A percentile compares a stretch with the other conserved stretches of the same genome.
Evolutionary conservation across 2,329 filamentous ascomycete species (phyloP).

Genomic region (Thielaviopsis populi): DNA sequence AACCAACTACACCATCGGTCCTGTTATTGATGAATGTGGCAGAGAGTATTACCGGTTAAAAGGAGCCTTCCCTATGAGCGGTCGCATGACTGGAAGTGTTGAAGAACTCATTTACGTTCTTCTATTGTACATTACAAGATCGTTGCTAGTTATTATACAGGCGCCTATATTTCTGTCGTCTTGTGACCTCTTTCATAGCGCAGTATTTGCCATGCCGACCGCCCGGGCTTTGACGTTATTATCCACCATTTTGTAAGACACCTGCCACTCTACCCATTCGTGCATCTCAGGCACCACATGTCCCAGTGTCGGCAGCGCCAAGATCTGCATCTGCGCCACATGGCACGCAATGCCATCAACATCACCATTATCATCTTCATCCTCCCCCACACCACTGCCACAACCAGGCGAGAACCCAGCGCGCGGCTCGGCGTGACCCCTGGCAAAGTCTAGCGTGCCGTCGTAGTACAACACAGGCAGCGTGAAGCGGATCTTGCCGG

Average conservation of each 20-base stretch:
- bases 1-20: slow-evolving; percentile 13
- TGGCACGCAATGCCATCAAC: background rate
- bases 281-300: slow-evolving; percentile 33
- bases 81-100: no score
- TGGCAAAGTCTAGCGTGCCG: background rate
- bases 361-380: background rate
- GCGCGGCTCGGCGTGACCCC: slow-evolving; percentile 7
- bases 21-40: background rate
- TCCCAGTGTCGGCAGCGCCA: slow-evolving; percentile 40
- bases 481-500: slow-evolving; percentile 40
- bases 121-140: no score
- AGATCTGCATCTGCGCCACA: slow-evolving; percentile 26
- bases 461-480: slow-evolving; percentile 38
- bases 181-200: background rate
- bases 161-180: no score
- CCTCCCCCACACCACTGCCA: background rate
- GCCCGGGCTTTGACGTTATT: slow-evolving; percentile 23
- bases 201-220: background rate
- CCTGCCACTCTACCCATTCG: slow-evolving; percentile 35
- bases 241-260: slow-evolving; percentile 37
- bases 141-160: no score
- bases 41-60: background rate
- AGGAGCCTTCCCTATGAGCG: no score
- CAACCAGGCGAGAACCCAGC: background rate
- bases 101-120: no score